phyloP scores from a whole-genome alignment of 441 rosid genomes.

The Adansonia madagascariensis region DNA sequence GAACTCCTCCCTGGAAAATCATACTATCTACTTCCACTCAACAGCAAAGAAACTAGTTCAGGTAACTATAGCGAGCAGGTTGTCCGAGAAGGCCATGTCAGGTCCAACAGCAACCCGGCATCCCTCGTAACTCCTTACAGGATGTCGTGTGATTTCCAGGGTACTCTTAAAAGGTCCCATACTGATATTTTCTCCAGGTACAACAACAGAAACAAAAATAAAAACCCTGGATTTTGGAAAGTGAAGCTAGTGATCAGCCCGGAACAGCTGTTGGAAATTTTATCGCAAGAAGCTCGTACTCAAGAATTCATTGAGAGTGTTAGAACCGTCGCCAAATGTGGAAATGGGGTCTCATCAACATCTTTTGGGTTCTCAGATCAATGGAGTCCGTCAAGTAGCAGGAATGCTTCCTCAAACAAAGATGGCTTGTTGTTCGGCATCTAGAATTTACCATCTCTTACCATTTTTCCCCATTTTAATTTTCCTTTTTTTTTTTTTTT shows the following conservation, averaged over 20 bases:
- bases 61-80: conserved; percentile 23
- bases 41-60: not conserved
- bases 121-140: conserved; percentile 51
- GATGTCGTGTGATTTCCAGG: conserved; percentile 61
- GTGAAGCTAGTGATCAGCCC: conserved; percentile 73
- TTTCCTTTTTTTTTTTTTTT: not conserved
- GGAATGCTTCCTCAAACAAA: conserved; percentile 48
- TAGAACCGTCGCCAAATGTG: conserved; percentile 72
- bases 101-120: conserved; percentile 59
- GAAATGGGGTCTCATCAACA: conserved; percentile 41
- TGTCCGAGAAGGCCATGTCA: conserved; percentile 51
- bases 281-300: conserved; percentile 65
- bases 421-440: conserved; percentile 16
- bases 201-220: not conserved
- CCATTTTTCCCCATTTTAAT: not conserved
- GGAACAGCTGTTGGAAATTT: conserved; percentile 62
- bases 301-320: conserved; percentile 73
- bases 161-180: conserved; percentile 58
- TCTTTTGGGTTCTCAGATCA: conserved; percentile 43
- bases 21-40: conserved; percentile 61
- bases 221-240: conserved; percentile 60
- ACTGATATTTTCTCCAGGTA: conserved; percentile 58
- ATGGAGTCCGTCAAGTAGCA: conserved; percentile 58
- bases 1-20: conserved; percentile 55
- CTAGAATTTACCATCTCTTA: not conserved